Evolutionary conservation across 192 early-diverging fungal genomes (phyloP), one percentile per base, ranked within the genome.

Genomic region (Chytriomyces hyalinus): DNA sequence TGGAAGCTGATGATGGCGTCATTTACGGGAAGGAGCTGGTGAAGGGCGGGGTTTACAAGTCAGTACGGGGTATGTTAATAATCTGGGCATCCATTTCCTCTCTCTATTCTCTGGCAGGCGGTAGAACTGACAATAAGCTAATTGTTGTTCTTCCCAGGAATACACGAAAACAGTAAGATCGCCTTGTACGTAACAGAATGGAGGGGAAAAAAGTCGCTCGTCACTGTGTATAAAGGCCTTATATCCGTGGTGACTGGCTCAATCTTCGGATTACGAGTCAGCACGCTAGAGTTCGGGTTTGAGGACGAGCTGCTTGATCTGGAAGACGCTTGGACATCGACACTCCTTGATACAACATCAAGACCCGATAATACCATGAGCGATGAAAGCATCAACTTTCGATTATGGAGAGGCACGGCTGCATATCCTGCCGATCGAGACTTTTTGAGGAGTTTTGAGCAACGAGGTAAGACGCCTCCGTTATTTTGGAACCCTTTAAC

Each of bases 291-390:
- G 22, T 61, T 13, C 48, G 71, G 53, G 13, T 61, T 26, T 45
- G 71, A 73, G 3, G 61, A 60, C 15, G 71, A 73, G 49, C 53
- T 73, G 17, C n/a, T 73, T 1, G 71, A 73, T 62, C 20, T 73
- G 10, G 71, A 73, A 9, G 59, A 73, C 4, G 71, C 71, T 2
- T 47, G 53, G 53, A 57, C 53, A 20, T 57, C 53, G 15, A 57
- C 53, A 3, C 53, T 57, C 2, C 20, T 57, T 13, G 53, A 57
- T 20, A 4, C 13, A 13, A n/a, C 53, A n/a, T 62, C 0, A 60
- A 26, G 71, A 73, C 24, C 46, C 9, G 7, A 47, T 24, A 9
- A 11, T 6, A n/a, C 22, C 15, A 49, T 44, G 53, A 61, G 26
- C 53, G 47, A 60, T n/a, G 53, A 60, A 10, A 63, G 6, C 6